Evolutionary conservation across 202 grass and related monocot genomes (phyloP), one percentile per base, ranked within the genome.

Genomic region (Saccharum hybrid): DNA sequence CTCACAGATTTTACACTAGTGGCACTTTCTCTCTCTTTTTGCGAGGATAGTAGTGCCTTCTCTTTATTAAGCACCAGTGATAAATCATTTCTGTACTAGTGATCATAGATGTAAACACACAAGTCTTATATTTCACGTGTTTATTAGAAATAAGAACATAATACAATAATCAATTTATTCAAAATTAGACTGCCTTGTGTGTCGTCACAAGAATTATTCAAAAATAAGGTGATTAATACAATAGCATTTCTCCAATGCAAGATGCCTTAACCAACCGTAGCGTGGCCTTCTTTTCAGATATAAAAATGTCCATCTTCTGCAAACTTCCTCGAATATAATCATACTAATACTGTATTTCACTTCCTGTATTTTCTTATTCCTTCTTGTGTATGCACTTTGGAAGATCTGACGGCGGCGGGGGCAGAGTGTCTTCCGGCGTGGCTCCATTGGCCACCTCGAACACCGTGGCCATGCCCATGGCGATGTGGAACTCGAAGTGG

Each of bases 401-500:
- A 63, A 63, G 61, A 63, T 63, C 61, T 2, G 23, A 6, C 11
- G 61, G 61, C 61, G 23, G 61, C 61, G 26, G 61, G 26, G 61
- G 61, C 61, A 63, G 61, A 0, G 61, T 63, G 11, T 63, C 61
- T 2, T 63, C 61, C 26, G 26, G 61, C 61, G 26, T 63, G 61
- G 0, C 11, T 31, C 61, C 61, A 26, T 63, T 31, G 26, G 10
- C 61, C 61, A 63, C 61, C 61, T 63, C 57, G 11, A 85, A 54
- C 7, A 63, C 75, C 0, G 68, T 60, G n/a, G 57, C 76, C 31
- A 51, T 12, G n/a, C 28, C 61, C 66, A 78, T 78, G 1, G 75
- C 42, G 40, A 71, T 13, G 28, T 90, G 88, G 66, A 76, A 86
- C 26, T 80, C 88, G 19, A 75, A 87, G 31, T 90, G 84, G 59